Conservation (phyloP, 2,329 filamentous ascomycete species). For the Beauveria asiatica region DNA sequence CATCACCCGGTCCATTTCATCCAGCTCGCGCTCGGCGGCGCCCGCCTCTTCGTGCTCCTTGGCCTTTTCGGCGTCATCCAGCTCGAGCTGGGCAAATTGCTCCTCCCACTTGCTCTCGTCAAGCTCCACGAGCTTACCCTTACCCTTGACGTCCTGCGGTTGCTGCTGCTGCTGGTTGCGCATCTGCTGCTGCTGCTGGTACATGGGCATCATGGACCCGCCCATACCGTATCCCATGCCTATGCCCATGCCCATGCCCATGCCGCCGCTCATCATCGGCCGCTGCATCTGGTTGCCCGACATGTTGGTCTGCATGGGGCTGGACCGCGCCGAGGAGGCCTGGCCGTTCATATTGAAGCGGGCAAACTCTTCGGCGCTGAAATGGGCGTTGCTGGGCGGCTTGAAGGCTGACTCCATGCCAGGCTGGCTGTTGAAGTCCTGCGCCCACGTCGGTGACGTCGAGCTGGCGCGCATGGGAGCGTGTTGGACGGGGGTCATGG, state of each 20-base stretch:
- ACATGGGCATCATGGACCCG: slow-evolving; percentile 46
- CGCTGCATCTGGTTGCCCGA: slow-evolving; percentile 40
- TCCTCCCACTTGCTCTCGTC: slow-evolving; percentile 94
- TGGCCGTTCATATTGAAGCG: slow-evolving; percentile 69
- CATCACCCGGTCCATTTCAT: slow-evolving; percentile 67
- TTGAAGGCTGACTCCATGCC: slow-evolving; percentile 66
- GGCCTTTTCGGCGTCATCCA: slow-evolving; percentile 51
- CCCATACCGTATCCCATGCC: slow-evolving; percentile 31
- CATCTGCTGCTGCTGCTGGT: slow-evolving; percentile 32
- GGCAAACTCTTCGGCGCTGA: slow-evolving; percentile 78
- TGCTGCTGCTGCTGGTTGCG: slow-evolving; percentile 34
- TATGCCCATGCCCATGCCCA: slow-evolving; percentile 48
- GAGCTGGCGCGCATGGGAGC: slow-evolving; percentile 45
- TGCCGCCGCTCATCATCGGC: slow-evolving; percentile 51
- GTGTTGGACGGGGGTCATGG: slow-evolving; percentile 41
- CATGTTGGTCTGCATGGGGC: slow-evolving; percentile 50
- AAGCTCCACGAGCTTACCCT: slow-evolving; percentile 88
- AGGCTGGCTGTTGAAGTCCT: slow-evolving; percentile 48
- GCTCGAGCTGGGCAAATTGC: slow-evolving; percentile 84
- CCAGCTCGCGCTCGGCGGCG: slow-evolving; percentile 77
- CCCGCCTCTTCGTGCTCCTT: slow-evolving; percentile 53
- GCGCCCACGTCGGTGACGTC: slow-evolving; percentile 46
- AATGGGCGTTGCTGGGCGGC: slow-evolving; percentile 49
- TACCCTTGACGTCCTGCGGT: slow-evolving; percentile 57
- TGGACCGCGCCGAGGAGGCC: slow-evolving; percentile 40